A percentile compares a stretch with the other conserved stretches of the same genome.
These are phyloP conservation scores for Salix viminalis DNA, from an alignment of 345 rosid genomes.

Conservation along the genomic window DNA sequence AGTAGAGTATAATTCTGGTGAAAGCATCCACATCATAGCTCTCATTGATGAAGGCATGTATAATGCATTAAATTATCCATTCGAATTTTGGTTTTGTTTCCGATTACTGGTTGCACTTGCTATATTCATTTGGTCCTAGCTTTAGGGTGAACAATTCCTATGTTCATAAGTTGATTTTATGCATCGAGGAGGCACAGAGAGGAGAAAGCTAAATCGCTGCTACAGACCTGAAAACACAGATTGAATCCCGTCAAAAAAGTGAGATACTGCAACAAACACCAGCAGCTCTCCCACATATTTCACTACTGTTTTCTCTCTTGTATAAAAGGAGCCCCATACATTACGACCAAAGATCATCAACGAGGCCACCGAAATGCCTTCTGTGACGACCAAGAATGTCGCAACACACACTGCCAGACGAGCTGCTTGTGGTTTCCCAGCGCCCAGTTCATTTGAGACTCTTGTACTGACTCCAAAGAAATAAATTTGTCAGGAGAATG, in stretches of 20 bases:
- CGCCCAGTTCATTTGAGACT: conserved; percentile 34
- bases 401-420: conserved; percentile 12
- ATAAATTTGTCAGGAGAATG: not conserved
- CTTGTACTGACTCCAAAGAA: conserved; percentile 16
- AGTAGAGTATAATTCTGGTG: too few relatives aligned
- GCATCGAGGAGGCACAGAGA: not conserved
- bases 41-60: too few relatives aligned
- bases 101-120: not conserved
- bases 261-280: conserved; percentile 30
- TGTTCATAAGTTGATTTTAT: too few relatives aligned
- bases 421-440: conserved; percentile 24
- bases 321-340: conserved; percentile 19
- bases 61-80: too few relatives aligned
- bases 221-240: conserved; percentile 42
- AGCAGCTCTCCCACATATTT: conserved; percentile 32
- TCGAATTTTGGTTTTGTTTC: too few relatives aligned
- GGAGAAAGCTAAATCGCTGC: not conserved
- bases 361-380: conserved; percentile 9
- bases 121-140: not conserved
- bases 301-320: conserved; percentile 34
- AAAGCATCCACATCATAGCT: too few relatives aligned
- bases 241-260: conserved; percentile 39
- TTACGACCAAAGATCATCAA: conserved; percentile 10
- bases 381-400: not conserved
- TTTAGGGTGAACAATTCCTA: not conserved